These are phyloP conservation scores for Gnomoniopsis sp. DNA, from an alignment of 2,329 filamentous ascomycete species.

Conservation along the genomic window DNA sequence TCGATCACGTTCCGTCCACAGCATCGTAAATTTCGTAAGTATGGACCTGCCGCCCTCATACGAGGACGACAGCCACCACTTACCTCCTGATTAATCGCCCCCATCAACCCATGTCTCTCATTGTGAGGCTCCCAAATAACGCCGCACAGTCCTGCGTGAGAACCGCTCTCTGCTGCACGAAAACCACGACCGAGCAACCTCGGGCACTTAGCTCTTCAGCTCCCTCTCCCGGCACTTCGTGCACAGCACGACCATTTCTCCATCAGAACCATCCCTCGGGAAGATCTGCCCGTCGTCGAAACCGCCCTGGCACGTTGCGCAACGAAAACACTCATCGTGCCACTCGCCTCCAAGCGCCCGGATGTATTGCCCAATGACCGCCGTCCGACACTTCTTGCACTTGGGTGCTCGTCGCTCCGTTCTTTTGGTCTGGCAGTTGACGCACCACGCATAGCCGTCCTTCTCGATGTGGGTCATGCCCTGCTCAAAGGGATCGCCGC, in stretches of 20 bases:
- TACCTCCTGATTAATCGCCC: background rate
- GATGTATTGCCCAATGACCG: conserved; percentile 87
- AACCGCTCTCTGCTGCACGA: background rate
- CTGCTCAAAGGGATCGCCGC: conserved; percentile 85
- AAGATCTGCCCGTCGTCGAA: conserved; percentile 67
- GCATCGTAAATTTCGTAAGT: conserved; percentile 13
- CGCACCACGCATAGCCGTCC: conserved; percentile 96
- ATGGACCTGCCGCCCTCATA: conserved; percentile 1
- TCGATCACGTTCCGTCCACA: background rate
- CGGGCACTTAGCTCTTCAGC: conserved; percentile 43
- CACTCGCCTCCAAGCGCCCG: conserved; percentile 87
- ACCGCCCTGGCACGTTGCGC: conserved; percentile 57
- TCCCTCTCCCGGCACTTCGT: conserved; percentile 58
- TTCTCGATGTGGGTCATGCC: conserved; percentile 79
- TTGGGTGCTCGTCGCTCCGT: conserved; percentile 86
- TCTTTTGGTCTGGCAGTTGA: conserved; percentile 86
- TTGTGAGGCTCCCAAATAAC: background rate
- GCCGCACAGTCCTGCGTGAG: background rate
- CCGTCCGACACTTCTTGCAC: conserved; percentile 78
- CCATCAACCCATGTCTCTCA: background rate
- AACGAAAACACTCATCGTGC: conserved; percentile 91
- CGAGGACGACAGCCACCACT: background rate
- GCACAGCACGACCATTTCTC: conserved; percentile 53
- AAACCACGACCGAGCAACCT: background rate
- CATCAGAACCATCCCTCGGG: conserved; percentile 49